A percentile compares a stretch with the other conserved stretches of the same genome.
Evolutionary conservation across 352 stramenopile genomes (phyloP).

Genomic region (Globisporangium cederbergense): DNA sequence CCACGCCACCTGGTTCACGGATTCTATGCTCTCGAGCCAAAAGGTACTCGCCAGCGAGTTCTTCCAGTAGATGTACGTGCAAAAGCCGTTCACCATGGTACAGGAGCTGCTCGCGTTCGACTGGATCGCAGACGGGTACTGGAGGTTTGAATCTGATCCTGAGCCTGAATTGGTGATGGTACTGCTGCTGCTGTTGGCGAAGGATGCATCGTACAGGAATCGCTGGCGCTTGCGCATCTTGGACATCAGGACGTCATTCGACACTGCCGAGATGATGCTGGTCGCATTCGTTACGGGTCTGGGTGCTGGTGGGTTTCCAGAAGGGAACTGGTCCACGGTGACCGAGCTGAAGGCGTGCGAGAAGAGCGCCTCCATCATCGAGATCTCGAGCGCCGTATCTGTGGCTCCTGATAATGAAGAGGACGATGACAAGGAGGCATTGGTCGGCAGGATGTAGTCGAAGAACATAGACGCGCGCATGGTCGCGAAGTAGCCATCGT

Average conservation of each 20-base stretch:
- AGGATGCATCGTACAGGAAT: conserved; percentile 38
- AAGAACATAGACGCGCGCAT: conserved; percentile 37
- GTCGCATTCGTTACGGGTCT: conserved; percentile 11
- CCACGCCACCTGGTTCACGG: conserved; percentile 35
- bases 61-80: conserved; percentile 7
- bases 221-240: conserved; percentile 36
- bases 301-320: conserved; percentile 33
- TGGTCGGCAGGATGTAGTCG: conserved; percentile 28
- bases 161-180: not conserved
- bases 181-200: conserved; percentile 10
- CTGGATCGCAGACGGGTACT: conserved; percentile 13
- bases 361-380: conserved; percentile 24
- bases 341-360: conserved; percentile 49
- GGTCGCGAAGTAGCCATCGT: conserved; percentile 15
- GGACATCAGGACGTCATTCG: conserved; percentile 28
- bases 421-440: not conserved
- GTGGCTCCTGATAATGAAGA: conserved; percentile 7
- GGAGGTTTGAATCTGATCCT: conserved; percentile 9
- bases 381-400: conserved; percentile 7
- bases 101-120: conserved; percentile 11
- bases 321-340: conserved; percentile 34
- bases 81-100: conserved; percentile 16
- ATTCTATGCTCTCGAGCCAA: conserved; percentile 55
- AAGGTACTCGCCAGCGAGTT: conserved; percentile 23
- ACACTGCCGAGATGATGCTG: conserved; percentile 27